Base-by-base conservation (phyloP, 345 rosid species). In the Aquilaria yunnanensis region DNA sequence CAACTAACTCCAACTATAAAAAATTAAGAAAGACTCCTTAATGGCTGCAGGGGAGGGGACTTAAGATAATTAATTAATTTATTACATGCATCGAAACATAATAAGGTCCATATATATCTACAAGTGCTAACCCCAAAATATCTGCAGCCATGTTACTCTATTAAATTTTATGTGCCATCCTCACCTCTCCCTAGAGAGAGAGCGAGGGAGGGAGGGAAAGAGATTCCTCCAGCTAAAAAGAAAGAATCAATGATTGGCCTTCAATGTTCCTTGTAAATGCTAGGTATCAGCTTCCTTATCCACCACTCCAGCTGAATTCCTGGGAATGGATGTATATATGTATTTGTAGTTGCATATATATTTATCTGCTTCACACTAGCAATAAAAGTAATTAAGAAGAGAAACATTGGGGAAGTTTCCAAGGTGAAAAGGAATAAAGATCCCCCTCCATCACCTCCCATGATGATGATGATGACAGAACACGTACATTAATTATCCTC, bases 171-270 rank as follows among this genome's bases (percentile, higher is more conserved):
- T 37, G 43, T 37, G 6, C 1, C 8, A 37, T 9, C 43, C 8
- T 58, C 49, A 6, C 55, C 54, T 53, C 63, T 45, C 50, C 46
- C 47, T 52, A 57, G 43, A 12, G 46, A 57, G 64, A 50, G 10
- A 61, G 59, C 33, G 23, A 23, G 23, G 23, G 23, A 23, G 23
- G 23, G 23, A 23, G 48, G 47, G 57, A 33, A 57, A 60, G 67
- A 67, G 79, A 75, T 67, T 72, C 79, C 59, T 70, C 73, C 77
- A 70, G 78, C 83, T 70, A 75, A 65, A 75, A 73, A 65, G 77
- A 72, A 69, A 32, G 47, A 13, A 57, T 47, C 75, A 78, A 75
- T 70, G 59, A 67, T 66, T 69, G 63, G 48, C 70, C 62, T 54
- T 57, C 67, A 23, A 23, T 23, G 23, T 59, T 53, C 61, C 2